Base-by-base conservation (phyloP, 2,329 filamentous ascomycete species). In the Fusarium lateritium region DNA sequence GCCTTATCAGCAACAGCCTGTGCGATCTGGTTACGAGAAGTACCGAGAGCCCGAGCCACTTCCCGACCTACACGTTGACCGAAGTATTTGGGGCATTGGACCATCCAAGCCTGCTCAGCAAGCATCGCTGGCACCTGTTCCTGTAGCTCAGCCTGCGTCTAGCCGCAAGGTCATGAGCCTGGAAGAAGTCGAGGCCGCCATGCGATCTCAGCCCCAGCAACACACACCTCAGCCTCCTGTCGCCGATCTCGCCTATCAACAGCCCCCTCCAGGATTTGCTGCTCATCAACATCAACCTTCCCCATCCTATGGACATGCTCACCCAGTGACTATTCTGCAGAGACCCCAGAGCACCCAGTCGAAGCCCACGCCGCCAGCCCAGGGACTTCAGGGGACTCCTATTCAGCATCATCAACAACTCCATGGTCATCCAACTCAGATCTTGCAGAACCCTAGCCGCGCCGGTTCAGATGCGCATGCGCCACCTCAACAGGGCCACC, bases 171-270 rank as follows among this genome's bases (percentile, higher is more conserved):
- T 98, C 82, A 91, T 99, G 92, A 98, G 94, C 75, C 80, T 99
- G 75, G 96, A 98, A 78, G 96, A 99, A 82, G 94, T 99, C 21
- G 96, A 99, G 82, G 95, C 95, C 55, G 91, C 94, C 69, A 94
- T 99, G 91, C 89, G 92, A 63, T 85, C 88, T 34, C 91, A 94
- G 71, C 82, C 88, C 33, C 86, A 88, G 73, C 85, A 85, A 65
- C 81, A 83, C 13, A 73, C 81, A 13, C 77, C 81, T 57, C 76
- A 73, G n/a, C 70, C 73, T 24, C 71, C 69, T 38, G 50, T 64
- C 40, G 65, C 69, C 17, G 72, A 79, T 9, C 69, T 79, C 65
- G 44, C 72, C 8, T 76, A 76, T 51, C 69, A 74, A 36, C 77
- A 77, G 22, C 63, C 64, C 2, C 65, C 69, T 49, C 50, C 75